Evolutionary conservation across 2,329 filamentous ascomycete genomes (phyloP), one percentile per base, ranked within the genome.

Genomic region (Phaeosphaeria sp.): DNA sequence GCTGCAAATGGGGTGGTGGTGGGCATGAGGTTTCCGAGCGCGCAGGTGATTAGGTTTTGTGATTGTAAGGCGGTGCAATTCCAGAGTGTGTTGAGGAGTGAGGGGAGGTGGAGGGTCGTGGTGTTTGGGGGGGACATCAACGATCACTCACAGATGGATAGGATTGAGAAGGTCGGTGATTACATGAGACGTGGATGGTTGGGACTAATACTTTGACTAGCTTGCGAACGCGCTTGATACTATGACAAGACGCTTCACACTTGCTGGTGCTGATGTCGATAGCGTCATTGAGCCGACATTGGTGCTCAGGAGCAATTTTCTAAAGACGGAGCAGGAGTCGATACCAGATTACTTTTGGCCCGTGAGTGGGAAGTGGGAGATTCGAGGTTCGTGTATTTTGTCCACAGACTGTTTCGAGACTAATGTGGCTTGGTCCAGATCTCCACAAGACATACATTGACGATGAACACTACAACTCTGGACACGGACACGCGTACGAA

Each of bases 391-490:
- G 27, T 15, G 20, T 21, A 39, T 49, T 8, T 7, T 24, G 20
- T n/a, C 3, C 9, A 46, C 40, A n/a, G n/a, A n/a, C n/a, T n/a
- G n/a, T n/a, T n/a, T n/a, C n/a, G n/a, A n/a, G n/a, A n/a, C n/a
- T n/a, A n/a, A n/a, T n/a, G 24, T 60, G 11, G 54, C 43, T 6
- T 15, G 1, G 17, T 18, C 2, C 45, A 86, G 87, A 84, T 67
- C 68, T 88, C 0, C 82, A 86, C 63, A 89, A 89, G 59, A 80
- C 84, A 1, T 89, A 83, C 66, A 77, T 93, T 48, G 86, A 89
- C 56, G 77, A 84, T 22, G 76, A 87, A 2, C 77, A 76, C 27
- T 89, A 85, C 66, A 82, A 86, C 55, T 78, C 79, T 2, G 84
- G 83, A 1, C 83, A 87, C 55, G 86, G 86, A 0, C 79, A 85